These are phyloP conservation scores for Pichia membranifaciens DNA, from an alignment of 805 yeast species.

Conservation along the genomic window DNA sequence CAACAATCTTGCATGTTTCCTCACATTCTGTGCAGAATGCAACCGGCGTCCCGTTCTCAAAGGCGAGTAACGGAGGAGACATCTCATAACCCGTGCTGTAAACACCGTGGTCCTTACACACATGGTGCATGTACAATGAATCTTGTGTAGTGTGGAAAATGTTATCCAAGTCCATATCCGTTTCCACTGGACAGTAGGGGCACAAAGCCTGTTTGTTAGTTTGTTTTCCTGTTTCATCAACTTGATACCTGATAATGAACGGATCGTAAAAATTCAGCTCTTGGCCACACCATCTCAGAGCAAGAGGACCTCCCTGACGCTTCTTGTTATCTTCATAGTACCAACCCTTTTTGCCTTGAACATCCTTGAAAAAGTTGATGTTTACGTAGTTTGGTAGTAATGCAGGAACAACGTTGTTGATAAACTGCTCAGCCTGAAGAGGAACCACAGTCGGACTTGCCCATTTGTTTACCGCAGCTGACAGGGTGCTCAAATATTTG, in stretches of 20 bases:
- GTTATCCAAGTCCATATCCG: slow-evolving; percentile 1
- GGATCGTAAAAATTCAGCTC: slow-evolving; percentile 14
- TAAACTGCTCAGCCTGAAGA: neutral
- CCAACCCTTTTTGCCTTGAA: slow-evolving; percentile 12
- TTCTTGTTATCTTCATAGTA: slow-evolving; percentile 6
- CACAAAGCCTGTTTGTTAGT: slow-evolving; percentile 26
- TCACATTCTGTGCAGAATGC: slow-evolving; percentile 6
- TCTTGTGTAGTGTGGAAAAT: slow-evolving; percentile 24
- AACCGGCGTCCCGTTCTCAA: neutral
- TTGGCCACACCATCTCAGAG: slow-evolving; percentile 10
- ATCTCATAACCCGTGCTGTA: slow-evolving; percentile 28
- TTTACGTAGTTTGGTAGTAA: slow-evolving; percentile 8
- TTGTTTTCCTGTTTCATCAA: neutral
- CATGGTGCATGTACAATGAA: slow-evolving; percentile 30
- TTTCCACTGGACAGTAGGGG: slow-evolving; percentile 25
- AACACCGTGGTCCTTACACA: slow-evolving; percentile 31
- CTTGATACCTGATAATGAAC: slow-evolving; percentile 18
- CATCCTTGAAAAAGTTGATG: neutral
- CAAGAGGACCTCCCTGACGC: slow-evolving; percentile 2
- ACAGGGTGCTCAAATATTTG: neutral
- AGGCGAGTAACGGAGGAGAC: slow-evolving; percentile 22
- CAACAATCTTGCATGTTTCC: neutral
- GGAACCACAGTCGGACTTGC: neutral
- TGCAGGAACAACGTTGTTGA: neutral
- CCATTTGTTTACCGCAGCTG: neutral